These are phyloP conservation scores for Saccharomycopsis babjevae DNA, from an alignment of 805 yeast genomes.

Conservation along the genomic window DNA sequence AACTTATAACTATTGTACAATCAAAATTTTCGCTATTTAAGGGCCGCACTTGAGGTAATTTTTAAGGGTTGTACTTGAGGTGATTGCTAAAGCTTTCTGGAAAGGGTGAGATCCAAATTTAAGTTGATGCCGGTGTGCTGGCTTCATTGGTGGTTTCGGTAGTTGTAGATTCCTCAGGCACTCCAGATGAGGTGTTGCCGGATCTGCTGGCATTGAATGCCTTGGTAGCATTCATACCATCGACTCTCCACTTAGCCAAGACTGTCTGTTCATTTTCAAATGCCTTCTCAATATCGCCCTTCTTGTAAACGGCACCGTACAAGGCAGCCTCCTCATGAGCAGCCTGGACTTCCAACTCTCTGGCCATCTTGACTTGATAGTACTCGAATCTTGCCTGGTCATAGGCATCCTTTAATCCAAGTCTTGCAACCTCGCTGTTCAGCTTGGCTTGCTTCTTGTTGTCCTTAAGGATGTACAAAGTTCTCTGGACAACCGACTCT, in stretches of 20 bases:
- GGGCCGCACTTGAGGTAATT: background rate
- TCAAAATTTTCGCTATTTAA: background rate
- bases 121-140: background rate
- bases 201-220: constrained; percentile 37
- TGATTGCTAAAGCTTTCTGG: background rate
- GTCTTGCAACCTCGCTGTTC: constrained; percentile 19
- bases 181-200: background rate
- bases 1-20: background rate
- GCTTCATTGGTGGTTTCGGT: background rate
- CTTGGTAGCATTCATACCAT: constrained; percentile 58
- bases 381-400: constrained; percentile 83
- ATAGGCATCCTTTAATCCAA: constrained; percentile 54
- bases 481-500: constrained; percentile 75
- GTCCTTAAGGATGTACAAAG: constrained; percentile 42
- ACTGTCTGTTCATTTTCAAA: constrained; percentile 59
- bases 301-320: constrained; percentile 70
- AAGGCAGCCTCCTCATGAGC: constrained; percentile 75
- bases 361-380: constrained; percentile 74
- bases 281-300: constrained; percentile 56
- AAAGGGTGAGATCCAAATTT: background rate
- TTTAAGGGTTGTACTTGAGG: too few species aligned
- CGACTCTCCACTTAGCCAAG: constrained; percentile 62
- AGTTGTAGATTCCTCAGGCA: background rate
- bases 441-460: constrained; percentile 18
- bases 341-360: constrained; percentile 63